A percentile compares a stretch with the other conserved stretches of the same genome.
These are phyloP conservation scores for Ogataea glucozyma DNA, from an alignment of 805 yeast genomes.

Conservation along the genomic window DNA sequence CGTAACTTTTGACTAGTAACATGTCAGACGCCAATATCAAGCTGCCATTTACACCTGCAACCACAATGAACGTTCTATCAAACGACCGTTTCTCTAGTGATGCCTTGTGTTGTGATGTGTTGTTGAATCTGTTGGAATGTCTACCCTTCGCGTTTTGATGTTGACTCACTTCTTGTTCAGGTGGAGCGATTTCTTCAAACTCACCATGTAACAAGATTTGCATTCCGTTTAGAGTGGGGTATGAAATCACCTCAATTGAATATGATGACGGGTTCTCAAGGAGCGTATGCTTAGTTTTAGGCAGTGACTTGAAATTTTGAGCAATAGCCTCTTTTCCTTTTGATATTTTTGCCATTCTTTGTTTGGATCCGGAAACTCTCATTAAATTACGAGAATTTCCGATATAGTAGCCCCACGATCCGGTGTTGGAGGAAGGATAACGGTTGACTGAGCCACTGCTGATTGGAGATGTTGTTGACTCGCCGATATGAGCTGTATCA, in stretches of 20 bases:
- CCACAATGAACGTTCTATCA: slow-evolving; percentile 79
- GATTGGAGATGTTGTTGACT: slow-evolving; percentile 5
- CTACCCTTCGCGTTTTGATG: slow-evolving; percentile 12
- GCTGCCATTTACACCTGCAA: slow-evolving; percentile 65
- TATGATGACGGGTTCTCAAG: slow-evolving; percentile 61
- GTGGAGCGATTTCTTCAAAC: slow-evolving; percentile 66
- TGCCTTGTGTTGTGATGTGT: slow-evolving; percentile 21
- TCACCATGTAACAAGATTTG: slow-evolving; percentile 81
- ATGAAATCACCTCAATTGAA: slow-evolving; percentile 76
- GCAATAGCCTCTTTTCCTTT: slow-evolving; percentile 69
- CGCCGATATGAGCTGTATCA: slow-evolving; percentile 57
- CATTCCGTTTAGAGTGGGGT: slow-evolving; percentile 73
- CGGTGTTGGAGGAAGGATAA: slow-evolving; percentile 1
- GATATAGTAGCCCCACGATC: slow-evolving; percentile 65
- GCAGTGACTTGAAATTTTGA: slow-evolving; percentile 63
- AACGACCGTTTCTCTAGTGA: slow-evolving; percentile 67
- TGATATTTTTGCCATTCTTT: slow-evolving; percentile 59
- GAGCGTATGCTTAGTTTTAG: slow-evolving; percentile 76
- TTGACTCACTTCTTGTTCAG: slow-evolving; percentile 36
- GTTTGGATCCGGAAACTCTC: slow-evolving; percentile 54
- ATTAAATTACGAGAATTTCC: slow-evolving; percentile 76
- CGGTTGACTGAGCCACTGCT: background rate
- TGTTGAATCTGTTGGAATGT: slow-evolving; percentile 29
- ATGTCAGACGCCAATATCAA: slow-evolving; percentile 88
- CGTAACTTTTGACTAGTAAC: slow-evolving; percentile 62